phyloP scores from a whole-genome alignment of 2,329 filamentous ascomycete species.

The Colletotrichum costaricense region DNA sequence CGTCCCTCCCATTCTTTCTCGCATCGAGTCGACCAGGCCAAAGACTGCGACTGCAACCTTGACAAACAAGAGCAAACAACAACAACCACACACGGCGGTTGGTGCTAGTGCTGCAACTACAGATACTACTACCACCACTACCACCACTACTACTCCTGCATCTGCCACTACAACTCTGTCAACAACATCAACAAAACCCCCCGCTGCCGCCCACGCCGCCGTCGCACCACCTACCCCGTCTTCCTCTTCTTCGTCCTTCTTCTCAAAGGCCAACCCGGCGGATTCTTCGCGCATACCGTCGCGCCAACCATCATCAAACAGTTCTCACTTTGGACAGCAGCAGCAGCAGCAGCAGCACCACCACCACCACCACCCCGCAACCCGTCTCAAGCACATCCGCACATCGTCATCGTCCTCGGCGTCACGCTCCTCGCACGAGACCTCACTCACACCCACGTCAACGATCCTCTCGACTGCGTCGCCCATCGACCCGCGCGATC shows the following conservation, averaged over 20 bases:
- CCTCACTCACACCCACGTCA: conserved; percentile 26
- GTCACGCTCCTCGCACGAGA: conserved; percentile 40
- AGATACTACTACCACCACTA: background rate
- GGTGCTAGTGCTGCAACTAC: background rate
- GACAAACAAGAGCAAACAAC: background rate
- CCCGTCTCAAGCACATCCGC: conserved; percentile 42
- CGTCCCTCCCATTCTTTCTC: conserved; percentile 34
- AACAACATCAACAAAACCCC: conserved; percentile 34
- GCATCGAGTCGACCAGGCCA: conserved; percentile 19
- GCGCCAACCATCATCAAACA: background rate
- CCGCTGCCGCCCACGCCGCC: conserved; percentile 36
- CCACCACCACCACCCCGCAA: conserved; percentile 1
- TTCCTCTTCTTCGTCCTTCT: conserved; percentile 25
- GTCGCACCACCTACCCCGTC: conserved; percentile 41
- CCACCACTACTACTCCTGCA: background rate
- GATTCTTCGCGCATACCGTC: conserved; percentile 19
- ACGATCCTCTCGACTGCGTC: conserved; percentile 29
- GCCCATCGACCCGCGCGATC: conserved; percentile 27
- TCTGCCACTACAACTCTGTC: background rate
- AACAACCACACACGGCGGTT: background rate
- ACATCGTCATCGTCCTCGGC: conserved; percentile 46
- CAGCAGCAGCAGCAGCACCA: background rate
- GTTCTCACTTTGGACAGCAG: background rate
- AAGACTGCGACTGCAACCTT: conserved; percentile 15
- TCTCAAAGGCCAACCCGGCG: conserved; percentile 17